Conservation (phyloP, 2,329 filamentous ascomycete species). For the Epichloe gansuensis region DNA sequence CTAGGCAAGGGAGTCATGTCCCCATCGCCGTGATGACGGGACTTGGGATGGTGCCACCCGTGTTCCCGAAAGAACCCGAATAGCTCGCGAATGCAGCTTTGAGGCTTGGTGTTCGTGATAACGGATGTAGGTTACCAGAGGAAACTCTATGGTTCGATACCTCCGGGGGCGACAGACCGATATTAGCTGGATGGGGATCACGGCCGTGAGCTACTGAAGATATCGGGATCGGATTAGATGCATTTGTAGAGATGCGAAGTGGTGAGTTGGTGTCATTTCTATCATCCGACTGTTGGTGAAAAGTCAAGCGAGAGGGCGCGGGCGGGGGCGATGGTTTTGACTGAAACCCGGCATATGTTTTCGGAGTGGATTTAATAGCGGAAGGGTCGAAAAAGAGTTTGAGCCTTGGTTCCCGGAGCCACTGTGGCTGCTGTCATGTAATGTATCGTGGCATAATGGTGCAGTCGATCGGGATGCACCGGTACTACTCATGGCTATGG, state of each 20-base stretch:
- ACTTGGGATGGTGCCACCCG: conserved; percentile 58
- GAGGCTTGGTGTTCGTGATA: conserved; percentile 49
- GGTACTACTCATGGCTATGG: conserved; percentile 20
- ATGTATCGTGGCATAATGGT: conserved; percentile 14
- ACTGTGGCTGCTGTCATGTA: conserved; percentile 2
- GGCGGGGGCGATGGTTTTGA: conserved; percentile 24
- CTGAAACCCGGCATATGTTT: conserved; percentile 14
- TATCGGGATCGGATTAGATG: conserved; percentile 9
- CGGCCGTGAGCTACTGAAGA: conserved; percentile 11
- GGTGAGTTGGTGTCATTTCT: conserved; percentile 12
- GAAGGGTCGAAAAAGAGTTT: conserved; percentile 7
- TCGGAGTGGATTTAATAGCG: conserved; percentile 8
- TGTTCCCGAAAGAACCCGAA: conserved; percentile 39
- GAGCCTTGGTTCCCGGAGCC: conserved; percentile 1
- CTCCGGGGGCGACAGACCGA: conserved; percentile 19
- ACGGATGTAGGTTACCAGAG: conserved; percentile 28
- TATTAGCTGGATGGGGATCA: conserved; percentile 26
- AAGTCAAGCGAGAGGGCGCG: conserved; percentile 9
- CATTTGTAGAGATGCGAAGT: conserved; percentile 28
- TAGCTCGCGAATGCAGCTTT: conserved; percentile 41
- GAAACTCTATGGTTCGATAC: conserved; percentile 19
- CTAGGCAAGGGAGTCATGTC: conserved; percentile 72
- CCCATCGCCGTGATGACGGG: conserved; percentile 63
- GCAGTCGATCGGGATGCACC: conserved; percentile 15
- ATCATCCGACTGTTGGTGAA: conserved; percentile 6